Conservation (phyloP, 768 basidiomycete species). For the Filobasidium floriforme region DNA sequence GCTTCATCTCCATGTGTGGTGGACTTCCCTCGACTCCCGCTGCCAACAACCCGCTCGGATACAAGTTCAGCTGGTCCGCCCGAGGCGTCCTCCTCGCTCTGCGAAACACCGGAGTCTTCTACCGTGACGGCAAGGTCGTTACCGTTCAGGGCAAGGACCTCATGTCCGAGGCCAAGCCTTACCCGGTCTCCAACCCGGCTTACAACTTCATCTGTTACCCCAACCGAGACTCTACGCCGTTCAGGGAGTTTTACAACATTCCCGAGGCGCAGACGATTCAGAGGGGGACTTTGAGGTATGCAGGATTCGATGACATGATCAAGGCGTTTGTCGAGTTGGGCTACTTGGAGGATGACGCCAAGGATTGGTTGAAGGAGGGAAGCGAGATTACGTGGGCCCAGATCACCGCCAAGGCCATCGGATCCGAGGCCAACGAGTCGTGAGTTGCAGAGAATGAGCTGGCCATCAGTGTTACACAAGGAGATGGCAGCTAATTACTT, state of each 20-base stretch:
- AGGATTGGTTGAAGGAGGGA: constrained; percentile 61
- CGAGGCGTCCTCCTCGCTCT: constrained; percentile 91
- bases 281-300: constrained; percentile 83
- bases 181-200: constrained; percentile 70
- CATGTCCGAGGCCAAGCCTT: constrained; percentile 80
- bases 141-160: constrained; percentile 70
- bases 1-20: constrained; percentile 88
- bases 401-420: constrained; percentile 66
- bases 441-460: constrained; percentile 39
- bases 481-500: not conserved
- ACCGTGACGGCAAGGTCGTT: constrained; percentile 58
- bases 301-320: constrained; percentile 81
- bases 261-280: constrained; percentile 88
- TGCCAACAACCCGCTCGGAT: constrained; percentile 89
- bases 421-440: constrained; percentile 66
- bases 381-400: constrained; percentile 72
- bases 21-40: constrained; percentile 88
- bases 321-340: constrained; percentile 76
- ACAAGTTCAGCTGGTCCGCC: constrained; percentile 99
- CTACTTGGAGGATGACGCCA: constrained; percentile 67
- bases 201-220: constrained; percentile 96
- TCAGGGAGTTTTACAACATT: constrained; percentile 84
- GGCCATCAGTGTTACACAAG: not conserved
- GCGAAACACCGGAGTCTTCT: constrained; percentile 78
- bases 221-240: constrained; percentile 86